Conservation (phyloP, 2,329 filamentous ascomycete genomes). For the Elsinoe ampelina region DNA sequence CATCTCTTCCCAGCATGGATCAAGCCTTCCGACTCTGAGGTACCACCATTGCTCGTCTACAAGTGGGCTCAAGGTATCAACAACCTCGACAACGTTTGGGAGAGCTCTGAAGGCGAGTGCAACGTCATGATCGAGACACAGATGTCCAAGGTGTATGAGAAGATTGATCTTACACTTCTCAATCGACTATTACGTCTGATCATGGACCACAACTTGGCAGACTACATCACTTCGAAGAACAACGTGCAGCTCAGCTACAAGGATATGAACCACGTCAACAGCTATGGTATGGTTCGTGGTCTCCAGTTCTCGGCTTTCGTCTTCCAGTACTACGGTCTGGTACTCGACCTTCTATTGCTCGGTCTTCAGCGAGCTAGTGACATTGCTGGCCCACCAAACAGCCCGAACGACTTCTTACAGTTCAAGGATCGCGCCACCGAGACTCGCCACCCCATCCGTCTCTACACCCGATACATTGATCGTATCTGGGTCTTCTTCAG, state of each 20-base stretch:
- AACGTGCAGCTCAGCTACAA: constrained; percentile 99
- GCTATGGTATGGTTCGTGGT: constrained; percentile 95
- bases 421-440: constrained; percentile 91
- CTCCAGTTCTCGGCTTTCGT: constrained; percentile 97
- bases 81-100: constrained; percentile 92
- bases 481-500: constrained; percentile 97
- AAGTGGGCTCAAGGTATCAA: constrained; percentile 99
- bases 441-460: constrained; percentile 82
- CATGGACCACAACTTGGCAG: constrained; percentile 98
- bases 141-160: constrained; percentile 98
- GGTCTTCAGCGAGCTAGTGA: constrained; percentile 95
- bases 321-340: constrained; percentile 96
- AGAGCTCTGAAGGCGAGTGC: constrained; percentile 85
- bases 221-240: constrained; percentile 99
- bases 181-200: constrained; percentile 89
- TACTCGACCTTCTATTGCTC: constrained; percentile 84
- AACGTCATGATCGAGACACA: constrained; percentile 99
- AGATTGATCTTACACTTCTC: constrained; percentile 91
- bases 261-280: constrained; percentile 99
- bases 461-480: constrained; percentile 98
- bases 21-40: constrained; percentile 96
- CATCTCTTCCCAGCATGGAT: constrained; percentile 98
- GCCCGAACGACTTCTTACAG: constrained; percentile 94
- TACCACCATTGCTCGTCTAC: constrained; percentile 86
- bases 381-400: constrained; percentile 87